Conservation (phyloP, 2,329 filamentous ascomycete genomes). For the Ceratocystis variospora region DNA sequence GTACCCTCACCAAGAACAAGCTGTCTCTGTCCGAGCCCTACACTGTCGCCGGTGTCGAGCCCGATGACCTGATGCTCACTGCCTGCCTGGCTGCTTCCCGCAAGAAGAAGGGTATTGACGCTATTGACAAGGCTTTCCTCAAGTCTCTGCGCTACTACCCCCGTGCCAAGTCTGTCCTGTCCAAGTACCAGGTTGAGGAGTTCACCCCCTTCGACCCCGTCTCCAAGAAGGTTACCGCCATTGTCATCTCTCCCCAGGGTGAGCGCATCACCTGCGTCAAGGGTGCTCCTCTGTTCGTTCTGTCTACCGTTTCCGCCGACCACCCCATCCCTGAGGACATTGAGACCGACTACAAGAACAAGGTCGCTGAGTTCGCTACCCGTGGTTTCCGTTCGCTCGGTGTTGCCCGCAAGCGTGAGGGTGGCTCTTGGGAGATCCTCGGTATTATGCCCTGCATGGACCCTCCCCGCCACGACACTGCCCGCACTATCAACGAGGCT, state of each 20-base stretch:
- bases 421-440: conserved; percentile 76
- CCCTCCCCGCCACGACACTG: conserved; percentile 80
- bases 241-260: conserved; percentile 71
- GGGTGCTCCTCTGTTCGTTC: conserved; percentile 74
- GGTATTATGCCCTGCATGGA: conserved; percentile 93
- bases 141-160: conserved; percentile 75
- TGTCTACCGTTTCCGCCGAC: conserved; percentile 78
- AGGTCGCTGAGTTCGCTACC: conserved; percentile 79
- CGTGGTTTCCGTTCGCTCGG: conserved; percentile 90
- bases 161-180: conserved; percentile 62
- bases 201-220: conserved; percentile 87
- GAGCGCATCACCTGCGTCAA: conserved; percentile 82
- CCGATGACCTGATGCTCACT: conserved; percentile 82
- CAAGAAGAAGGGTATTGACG: conserved; percentile 92
- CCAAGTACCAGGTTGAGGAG: conserved; percentile 71
- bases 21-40: conserved; percentile 75
- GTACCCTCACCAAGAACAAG: conserved; percentile 90
- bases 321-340: conserved; percentile 63
- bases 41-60: conserved; percentile 66
- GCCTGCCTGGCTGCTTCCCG: conserved; percentile 78
- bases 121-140: conserved; percentile 89
- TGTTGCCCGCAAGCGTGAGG: conserved; percentile 77
- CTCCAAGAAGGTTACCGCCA: conserved; percentile 78
- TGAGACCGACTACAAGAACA: conserved; percentile 78
- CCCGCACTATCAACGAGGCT: conserved; percentile 78